Base-by-base conservation (phyloP, 441 rosid genomes). In the Daphne laureola region DNA sequence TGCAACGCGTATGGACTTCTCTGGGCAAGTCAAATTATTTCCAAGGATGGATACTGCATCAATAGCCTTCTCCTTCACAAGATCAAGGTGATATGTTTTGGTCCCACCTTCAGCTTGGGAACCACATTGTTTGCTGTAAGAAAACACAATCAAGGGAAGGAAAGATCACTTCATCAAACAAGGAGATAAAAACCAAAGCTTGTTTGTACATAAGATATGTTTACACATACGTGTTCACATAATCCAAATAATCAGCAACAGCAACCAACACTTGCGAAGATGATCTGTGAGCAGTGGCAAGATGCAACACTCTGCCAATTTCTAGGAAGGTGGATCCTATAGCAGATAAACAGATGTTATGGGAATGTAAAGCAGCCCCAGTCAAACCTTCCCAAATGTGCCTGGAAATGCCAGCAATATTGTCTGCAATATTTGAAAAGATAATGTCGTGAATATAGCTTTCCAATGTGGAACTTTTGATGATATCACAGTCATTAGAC, bases 211-310 rank as follows among this genome's bases (percentile, higher is more conserved):
- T 38, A 57, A 58, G 48, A 58, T 26, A 3, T 17, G 21, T 54
- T 44, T 51, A 64, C 25, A 64, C 83, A 59, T 73, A 90, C 98
- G 87, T 73, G 63, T 76, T 68, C 65, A 72, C 47, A 46, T 44
- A 48, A 76, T 90, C 96, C 67, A 94, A 71, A 75, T 65, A 84
- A 64, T 94, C 94, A 55, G 96, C 96, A 66, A 77, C 84, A 43
- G 98, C 78, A 53, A 71, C 67, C 67, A 90, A 75, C 43, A 87
- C 87, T 65, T 78, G 87, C 11, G 71, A 62, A 55, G 94, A 88
- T 49, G 87, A 79, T 64, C 73, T 84, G 75, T 78, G 77, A 53
- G 75, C 73, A 67, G 78, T 73, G 46, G 90, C 94, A 63, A 81
- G 70, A 67, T 59, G 70, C 69, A 90, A 35, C 48, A 88, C 67